Conservation (phyloP, 1,139 yeast genomes). For the Arxiozyma slooffiae region DNA sequence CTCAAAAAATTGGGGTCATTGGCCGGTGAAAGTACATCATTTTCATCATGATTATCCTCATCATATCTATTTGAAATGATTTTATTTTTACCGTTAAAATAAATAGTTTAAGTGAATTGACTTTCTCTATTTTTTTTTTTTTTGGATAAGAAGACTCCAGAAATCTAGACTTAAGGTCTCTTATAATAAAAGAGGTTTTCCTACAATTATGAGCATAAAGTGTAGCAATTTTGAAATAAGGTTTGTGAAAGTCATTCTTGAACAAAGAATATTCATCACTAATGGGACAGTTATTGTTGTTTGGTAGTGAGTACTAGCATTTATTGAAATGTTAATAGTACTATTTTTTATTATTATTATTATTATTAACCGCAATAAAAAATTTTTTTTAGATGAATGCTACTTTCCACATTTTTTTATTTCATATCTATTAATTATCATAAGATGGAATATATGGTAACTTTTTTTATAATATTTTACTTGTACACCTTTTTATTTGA, state of each 20-base stretch:
- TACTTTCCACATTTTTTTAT: background rate
- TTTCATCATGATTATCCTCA: background rate
- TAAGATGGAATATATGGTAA: background rate
- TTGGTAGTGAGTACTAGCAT: too few species aligned
- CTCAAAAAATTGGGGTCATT: background rate
- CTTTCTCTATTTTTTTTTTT: constrained; percentile 66
- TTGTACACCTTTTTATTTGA: too few species aligned
- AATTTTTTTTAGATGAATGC: background rate
- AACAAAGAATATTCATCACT: background rate
- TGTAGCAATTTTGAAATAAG: constrained; percentile 40
- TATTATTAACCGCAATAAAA: background rate
- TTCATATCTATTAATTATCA: background rate
- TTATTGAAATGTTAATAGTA: background rate
- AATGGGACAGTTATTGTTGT: background rate
- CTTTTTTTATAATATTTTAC: too few species aligned
- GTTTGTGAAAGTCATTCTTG: background rate
- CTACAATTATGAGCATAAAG: constrained; percentile 90
- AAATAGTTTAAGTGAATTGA: constrained; percentile 66
- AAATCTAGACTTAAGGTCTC: constrained; percentile 80
- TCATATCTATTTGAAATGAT: constrained; percentile 23
- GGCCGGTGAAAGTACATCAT: background rate
- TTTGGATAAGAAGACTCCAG: constrained; percentile 89
- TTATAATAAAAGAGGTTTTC: constrained; percentile 75
- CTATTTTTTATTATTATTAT: background rate
- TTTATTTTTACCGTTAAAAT: constrained; percentile 40